phyloP scores from a whole-genome alignment of 2,329 filamentous ascomycete species.

The Nigrospora sphaerica region DNA sequence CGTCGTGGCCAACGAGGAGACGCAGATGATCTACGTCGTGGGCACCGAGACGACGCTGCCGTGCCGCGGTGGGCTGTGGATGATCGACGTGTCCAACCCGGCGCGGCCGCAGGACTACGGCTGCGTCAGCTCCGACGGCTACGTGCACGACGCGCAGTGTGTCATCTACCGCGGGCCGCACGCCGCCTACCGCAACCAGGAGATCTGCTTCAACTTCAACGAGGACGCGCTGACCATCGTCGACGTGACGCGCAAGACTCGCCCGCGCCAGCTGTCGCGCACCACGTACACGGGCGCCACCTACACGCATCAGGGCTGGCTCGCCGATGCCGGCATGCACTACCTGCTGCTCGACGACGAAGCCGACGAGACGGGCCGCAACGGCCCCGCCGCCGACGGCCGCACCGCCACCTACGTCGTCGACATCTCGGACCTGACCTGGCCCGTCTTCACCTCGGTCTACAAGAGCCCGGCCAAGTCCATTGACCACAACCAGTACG shows the following conservation, averaged over 20 bases:
- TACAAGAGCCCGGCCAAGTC: conserved; percentile 28
- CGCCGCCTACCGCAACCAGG: conserved; percentile 32
- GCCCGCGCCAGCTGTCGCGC: conserved; percentile 35
- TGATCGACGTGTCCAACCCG: conserved; percentile 49
- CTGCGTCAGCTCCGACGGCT: conserved; percentile 47
- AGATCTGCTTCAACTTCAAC: conserved; percentile 51
- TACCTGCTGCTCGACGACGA: conserved; percentile 40
- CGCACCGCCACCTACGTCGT: conserved; percentile 39
- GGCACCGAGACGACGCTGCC: conserved; percentile 31
- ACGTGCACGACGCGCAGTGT: conserved; percentile 57
- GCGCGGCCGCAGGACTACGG: conserved; percentile 45
- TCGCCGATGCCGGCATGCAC: conserved; percentile 30
- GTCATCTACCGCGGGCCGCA: conserved; percentile 46
- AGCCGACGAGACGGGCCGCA: conserved; percentile 34
- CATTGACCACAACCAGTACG: conserved; percentile 37
- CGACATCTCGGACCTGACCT: conserved; percentile 31
- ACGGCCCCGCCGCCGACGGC: conserved; percentile 25
- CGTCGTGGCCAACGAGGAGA: conserved; percentile 37
- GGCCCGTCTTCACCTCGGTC: conserved; percentile 31
- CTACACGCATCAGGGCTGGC: conserved; percentile 48
- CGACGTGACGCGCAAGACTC: conserved; percentile 39
- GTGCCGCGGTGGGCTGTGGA: conserved; percentile 49
- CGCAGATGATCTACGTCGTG: conserved; percentile 31
- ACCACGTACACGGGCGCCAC: conserved; percentile 45
- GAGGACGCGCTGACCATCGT: conserved; percentile 43